A percentile compares a stretch with the other conserved stretches of the same genome.
phyloP scores from a whole-genome alignment of 495 filamentous ascomycete species.

The Cudoniella acicularis region DNA sequence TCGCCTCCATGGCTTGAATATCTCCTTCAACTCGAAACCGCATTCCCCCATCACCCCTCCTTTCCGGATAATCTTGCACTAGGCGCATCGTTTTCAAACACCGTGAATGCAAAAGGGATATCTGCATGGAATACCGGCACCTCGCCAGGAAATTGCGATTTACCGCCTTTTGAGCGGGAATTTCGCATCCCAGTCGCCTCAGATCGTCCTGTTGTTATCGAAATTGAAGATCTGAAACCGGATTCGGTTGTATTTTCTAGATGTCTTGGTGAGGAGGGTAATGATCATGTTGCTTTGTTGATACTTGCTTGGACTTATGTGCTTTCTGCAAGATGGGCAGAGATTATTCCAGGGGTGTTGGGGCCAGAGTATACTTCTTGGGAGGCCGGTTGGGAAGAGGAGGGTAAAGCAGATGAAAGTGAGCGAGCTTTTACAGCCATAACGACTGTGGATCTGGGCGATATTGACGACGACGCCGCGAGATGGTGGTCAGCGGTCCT shows the following conservation, averaged over 20 bases:
- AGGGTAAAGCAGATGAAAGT: not conserved
- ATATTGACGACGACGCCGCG: slow-evolving; percentile 27
- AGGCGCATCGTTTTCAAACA: slow-evolving; percentile 21
- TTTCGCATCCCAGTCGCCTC: slow-evolving; percentile 21
- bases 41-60: slow-evolving; percentile 19
- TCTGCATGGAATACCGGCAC: slow-evolving; percentile 21
- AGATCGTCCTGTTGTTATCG: slow-evolving; percentile 10
- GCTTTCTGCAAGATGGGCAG: slow-evolving; percentile 22
- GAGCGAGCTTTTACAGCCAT: slow-evolving; percentile 1
- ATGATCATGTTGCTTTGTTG: slow-evolving; percentile 19
- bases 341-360: slow-evolving; percentile 22
- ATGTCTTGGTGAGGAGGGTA: slow-evolving; percentile 11
- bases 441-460: slow-evolving; percentile 24
- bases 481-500: slow-evolving; percentile 34
- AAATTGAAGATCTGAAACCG: slow-evolving; percentile 7
- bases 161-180: slow-evolving; percentile 21
- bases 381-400: slow-evolving; percentile 16
- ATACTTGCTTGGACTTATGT: slow-evolving; percentile 22
- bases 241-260: slow-evolving; percentile 6
- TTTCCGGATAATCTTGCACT: slow-evolving; percentile 20
- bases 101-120: slow-evolving; percentile 17
- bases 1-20: slow-evolving; percentile 16
- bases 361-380: slow-evolving; percentile 15
- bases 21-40: slow-evolving; percentile 15
- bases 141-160: slow-evolving; percentile 13